Evolutionary conservation across 164 flowering plant genomes (phyloP).

Genomic region (Hamamelis virginiana): DNA sequence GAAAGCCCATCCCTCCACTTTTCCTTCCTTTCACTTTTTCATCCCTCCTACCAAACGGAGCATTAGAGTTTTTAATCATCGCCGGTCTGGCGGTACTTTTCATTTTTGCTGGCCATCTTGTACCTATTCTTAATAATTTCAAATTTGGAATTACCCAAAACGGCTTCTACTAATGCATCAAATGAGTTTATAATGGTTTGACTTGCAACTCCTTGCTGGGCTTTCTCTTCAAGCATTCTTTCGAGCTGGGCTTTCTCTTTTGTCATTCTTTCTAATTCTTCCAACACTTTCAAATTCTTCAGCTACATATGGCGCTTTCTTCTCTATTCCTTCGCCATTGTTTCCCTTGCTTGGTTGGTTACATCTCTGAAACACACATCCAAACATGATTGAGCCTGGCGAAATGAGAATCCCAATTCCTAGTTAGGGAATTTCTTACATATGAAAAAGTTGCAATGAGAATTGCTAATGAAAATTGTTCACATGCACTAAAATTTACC

Average conservation of each 20-base stretch:
- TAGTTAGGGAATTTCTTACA: no score
- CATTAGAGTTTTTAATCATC: background rate
- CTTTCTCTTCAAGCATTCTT: slow-evolving; percentile 8
- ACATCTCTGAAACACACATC: slow-evolving; percentile 12
- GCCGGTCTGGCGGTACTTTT: background rate
- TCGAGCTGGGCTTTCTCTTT: background rate
- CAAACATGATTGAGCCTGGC: background rate
- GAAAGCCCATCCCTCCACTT: no score
- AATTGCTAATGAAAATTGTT: no score
- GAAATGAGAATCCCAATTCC: no score
- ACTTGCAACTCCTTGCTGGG: slow-evolving; percentile 2
- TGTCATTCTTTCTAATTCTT: slow-evolving; percentile 15
- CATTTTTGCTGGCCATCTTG: background rate
- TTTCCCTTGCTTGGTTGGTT: background rate
- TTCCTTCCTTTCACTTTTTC: no score
- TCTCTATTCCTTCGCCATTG: background rate
- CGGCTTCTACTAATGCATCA: slow-evolving; percentile 11
- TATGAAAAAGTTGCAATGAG: no score
- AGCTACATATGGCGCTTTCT: slow-evolving; percentile 23
- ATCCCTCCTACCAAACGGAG: no score
- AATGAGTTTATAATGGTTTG: background rate
- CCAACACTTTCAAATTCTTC: no score
- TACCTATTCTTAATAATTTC: slow-evolving; percentile 1
- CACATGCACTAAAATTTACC: no score
- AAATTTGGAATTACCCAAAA: background rate